Evolutionary conservation across 1,139 yeast species (phyloP), one percentile per base, ranked within the genome.

Genomic region (Pichia sp.): DNA sequence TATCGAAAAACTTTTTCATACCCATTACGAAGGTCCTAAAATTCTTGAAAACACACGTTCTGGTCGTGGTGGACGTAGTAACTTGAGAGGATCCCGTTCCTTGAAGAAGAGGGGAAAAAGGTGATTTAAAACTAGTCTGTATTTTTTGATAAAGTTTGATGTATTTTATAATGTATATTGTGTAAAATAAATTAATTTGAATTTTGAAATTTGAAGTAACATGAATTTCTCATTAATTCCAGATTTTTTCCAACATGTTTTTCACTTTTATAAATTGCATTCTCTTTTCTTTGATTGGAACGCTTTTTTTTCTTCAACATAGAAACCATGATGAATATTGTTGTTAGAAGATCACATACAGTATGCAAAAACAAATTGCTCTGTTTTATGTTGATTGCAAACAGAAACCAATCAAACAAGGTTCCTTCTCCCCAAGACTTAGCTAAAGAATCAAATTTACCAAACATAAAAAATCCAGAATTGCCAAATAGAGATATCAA

Each of bases 21-120:
- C 77, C 0, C 77, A 82, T 53, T 82, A 79, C 56, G 85, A 81
- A 19, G 87, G 86, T 46, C 64, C 68, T 5, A 70, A 51, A 16
- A 50, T 55, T 42, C 59, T 45, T 7, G 44, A 34, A 19, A 34
- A 47, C 33, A 43, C 42, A 34, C 47, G 48, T 38, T 34, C 46
- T n/a, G 46, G 53, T 16, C 46, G 48, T 44, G 50, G 53, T n/a
- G 49, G 53, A 11, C 47, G 47, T 27, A 39, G 42, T 11, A 47
- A 50, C 16, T 45, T 41, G 45, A 42, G 42, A n/a, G 19, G 46
- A 7, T 11, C 41, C 3, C 33, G 34, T 18, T 18, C 42, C 14
- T 16, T 18, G 2, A 22, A 14, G 25, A 39, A 22, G 29, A 22
- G 19, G 11, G 41, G 41, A 3, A 36, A 19, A 10, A 36, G 19